Evolutionary conservation across 805 yeast species (phyloP).

Genomic region (Starmerella apis): DNA sequence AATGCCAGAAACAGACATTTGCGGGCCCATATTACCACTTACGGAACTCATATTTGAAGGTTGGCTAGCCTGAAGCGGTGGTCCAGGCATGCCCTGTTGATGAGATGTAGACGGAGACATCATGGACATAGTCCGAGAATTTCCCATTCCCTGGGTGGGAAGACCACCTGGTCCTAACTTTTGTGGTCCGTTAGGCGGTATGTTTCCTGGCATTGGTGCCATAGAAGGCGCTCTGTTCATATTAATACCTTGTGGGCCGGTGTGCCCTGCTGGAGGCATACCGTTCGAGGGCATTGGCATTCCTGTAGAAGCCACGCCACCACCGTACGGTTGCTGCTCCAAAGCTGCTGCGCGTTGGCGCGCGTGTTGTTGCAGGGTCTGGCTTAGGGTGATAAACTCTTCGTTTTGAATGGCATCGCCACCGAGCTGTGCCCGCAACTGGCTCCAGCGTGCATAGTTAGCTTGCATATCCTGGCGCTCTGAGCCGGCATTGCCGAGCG

Average conservation of each 20-base stretch:
- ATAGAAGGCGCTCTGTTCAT: not conserved
- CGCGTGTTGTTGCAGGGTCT: conserved; percentile 21
- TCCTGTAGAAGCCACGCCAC: conserved; percentile 1
- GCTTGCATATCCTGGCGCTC: conserved; percentile 27
- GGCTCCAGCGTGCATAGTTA: conserved; percentile 27
- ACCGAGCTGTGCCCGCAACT: conserved; percentile 26
- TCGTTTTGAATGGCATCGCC: conserved; percentile 26
- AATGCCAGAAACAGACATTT: not conserved
- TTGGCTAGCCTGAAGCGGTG: not conserved
- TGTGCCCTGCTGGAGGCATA: not conserved
- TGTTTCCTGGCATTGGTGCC: not conserved
- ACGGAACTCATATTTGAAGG: not conserved
- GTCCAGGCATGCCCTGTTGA: conserved; percentile 7
- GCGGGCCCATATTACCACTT: not conserved
- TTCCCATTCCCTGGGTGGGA: not conserved
- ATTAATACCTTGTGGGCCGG: not conserved
- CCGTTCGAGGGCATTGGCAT: not conserved
- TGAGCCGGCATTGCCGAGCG: conserved; percentile 12
- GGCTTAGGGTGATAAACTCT: conserved; percentile 27
- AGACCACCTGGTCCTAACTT: not conserved
- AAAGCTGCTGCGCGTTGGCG: conserved; percentile 15
- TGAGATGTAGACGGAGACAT: not conserved
- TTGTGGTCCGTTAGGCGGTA: not conserved
- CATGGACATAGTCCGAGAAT: not conserved
- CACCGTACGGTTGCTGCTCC: not conserved